Conservation (phyloP, 352 stramenopile genomes). For the Phytophthora parvispora region DNA sequence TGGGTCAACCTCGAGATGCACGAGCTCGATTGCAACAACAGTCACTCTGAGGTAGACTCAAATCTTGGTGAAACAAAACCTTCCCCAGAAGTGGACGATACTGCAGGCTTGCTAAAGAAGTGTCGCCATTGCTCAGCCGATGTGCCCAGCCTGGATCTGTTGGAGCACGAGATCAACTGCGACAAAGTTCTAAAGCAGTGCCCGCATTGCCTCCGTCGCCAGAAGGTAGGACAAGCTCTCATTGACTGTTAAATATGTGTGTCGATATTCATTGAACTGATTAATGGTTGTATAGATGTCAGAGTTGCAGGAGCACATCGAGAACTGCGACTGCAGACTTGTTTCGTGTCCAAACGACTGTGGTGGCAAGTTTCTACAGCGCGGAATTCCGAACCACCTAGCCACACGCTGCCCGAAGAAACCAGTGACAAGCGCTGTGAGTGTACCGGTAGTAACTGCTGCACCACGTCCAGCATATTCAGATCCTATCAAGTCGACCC, state of each 20-base stretch:
- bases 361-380: slow-evolving; percentile 83
- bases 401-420: slow-evolving; percentile 74
- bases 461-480: background rate
- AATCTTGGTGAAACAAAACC: slow-evolving; percentile 3
- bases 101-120: slow-evolving; percentile 50
- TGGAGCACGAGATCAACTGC: slow-evolving; percentile 82
- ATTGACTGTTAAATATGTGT: background rate
- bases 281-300: slow-evolving; percentile 46
- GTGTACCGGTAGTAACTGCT: slow-evolving; percentile 2
- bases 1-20: slow-evolving; percentile 62
- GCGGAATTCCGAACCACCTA: slow-evolving; percentile 81
- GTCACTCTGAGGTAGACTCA: background rate
- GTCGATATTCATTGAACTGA: background rate
- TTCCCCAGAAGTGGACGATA: background rate
- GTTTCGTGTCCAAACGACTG: slow-evolving; percentile 83
- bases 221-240: slow-evolving; percentile 58
- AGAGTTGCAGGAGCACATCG: slow-evolving; percentile 84
- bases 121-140: slow-evolving; percentile 74
- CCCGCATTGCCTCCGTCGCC: slow-evolving; percentile 80
- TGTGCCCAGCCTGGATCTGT: slow-evolving; percentile 51
- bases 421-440: background rate
- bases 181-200: slow-evolving; percentile 89
- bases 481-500: slow-evolving; percentile 19
- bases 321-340: slow-evolving; percentile 84
- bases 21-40: slow-evolving; percentile 31